A percentile compares a stretch with the other conserved stretches of the same genome.
Conservation (phyloP, 1,284 basidiomycete genomes). For the Heterobasidion irregulare region DNA sequence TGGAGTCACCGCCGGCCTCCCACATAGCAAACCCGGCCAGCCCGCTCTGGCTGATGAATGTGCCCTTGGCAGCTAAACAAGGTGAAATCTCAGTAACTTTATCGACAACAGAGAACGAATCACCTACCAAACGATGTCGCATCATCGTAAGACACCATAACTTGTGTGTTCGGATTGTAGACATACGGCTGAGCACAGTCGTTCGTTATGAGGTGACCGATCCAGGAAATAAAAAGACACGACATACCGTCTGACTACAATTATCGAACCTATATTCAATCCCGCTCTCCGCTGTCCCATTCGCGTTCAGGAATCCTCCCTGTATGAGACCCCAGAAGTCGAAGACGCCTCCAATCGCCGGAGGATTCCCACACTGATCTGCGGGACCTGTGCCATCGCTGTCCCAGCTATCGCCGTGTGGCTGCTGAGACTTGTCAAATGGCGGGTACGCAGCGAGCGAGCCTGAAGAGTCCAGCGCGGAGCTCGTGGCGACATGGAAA, state of each 20-base stretch:
- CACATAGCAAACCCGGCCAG: constrained; percentile 49
- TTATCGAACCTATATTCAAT: constrained; percentile 33
- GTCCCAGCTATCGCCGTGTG: constrained; percentile 36
- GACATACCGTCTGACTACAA: constrained; percentile 40
- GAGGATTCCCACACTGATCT: constrained; percentile 29
- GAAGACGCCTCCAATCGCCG: constrained; percentile 26
- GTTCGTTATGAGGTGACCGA: background rate
- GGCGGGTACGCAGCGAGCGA: constrained; percentile 25
- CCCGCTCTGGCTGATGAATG: constrained; percentile 24
- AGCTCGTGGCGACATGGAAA: constrained; percentile 25
- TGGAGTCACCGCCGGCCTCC: constrained; percentile 42
- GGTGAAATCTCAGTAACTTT: background rate
- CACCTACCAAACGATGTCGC: constrained; percentile 25
- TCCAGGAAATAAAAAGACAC: background rate
- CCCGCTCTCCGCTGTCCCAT: constrained; percentile 27
- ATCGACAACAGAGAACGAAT: background rate
- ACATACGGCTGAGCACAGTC: constrained; percentile 30
- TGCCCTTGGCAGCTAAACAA: constrained; percentile 21
- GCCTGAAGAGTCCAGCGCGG: constrained; percentile 18
- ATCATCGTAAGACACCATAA: constrained; percentile 34
- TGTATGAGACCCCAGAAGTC: constrained; percentile 33
- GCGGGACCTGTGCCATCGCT: constrained; percentile 15
- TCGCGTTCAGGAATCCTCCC: constrained; percentile 26
- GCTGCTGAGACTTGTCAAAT: constrained; percentile 28
- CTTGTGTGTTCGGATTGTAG: constrained; percentile 28